Evolutionary conservation across 768 basidiomycete species (phyloP).

Genomic region (Boletus rubescentipes): DNA sequence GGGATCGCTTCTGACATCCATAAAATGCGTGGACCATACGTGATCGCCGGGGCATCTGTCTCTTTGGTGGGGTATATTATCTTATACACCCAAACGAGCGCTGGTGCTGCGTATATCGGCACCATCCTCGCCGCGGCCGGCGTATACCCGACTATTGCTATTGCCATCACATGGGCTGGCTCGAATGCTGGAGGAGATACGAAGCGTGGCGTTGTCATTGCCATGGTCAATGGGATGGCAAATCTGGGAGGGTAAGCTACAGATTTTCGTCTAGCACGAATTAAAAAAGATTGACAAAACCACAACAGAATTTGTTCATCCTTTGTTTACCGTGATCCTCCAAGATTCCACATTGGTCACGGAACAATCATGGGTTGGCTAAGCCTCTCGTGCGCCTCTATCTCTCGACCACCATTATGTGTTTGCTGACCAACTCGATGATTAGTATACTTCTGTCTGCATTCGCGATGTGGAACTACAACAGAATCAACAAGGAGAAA

Average conservation of each 20-base stretch:
- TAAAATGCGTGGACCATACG: constrained; percentile 1
- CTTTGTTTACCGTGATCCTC: constrained; percentile 40
- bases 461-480: constrained; percentile 50
- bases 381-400: constrained; percentile 28
- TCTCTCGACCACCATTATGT: constrained; percentile 23
- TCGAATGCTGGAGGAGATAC: constrained; percentile 58
- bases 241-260: constrained; percentile 48
- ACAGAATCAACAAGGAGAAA: constrained; percentile 48
- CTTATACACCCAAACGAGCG: neutral
- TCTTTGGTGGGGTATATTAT: constrained; percentile 3
- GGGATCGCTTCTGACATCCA: constrained; percentile 24
- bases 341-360: constrained; percentile 38
- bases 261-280: constrained; percentile 13
- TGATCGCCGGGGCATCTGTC: constrained; percentile 2
- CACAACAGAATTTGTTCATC: constrained; percentile 38
- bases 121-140: constrained; percentile 51
- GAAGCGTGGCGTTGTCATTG: constrained; percentile 50
- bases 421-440: constrained; percentile 31
- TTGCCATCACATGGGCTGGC: constrained; percentile 53
- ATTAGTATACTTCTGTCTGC: constrained; percentile 40
- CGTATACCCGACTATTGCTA: constrained; percentile 49
- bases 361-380: constrained; percentile 38
- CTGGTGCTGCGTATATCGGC: constrained; percentile 40
- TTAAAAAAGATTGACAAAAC: constrained; percentile 2
- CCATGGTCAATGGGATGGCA: constrained; percentile 41